Evolutionary conservation across 495 filamentous ascomycete genomes (phyloP), one percentile per base, ranked within the genome.

Genomic region (Glonium stellatum): DNA sequence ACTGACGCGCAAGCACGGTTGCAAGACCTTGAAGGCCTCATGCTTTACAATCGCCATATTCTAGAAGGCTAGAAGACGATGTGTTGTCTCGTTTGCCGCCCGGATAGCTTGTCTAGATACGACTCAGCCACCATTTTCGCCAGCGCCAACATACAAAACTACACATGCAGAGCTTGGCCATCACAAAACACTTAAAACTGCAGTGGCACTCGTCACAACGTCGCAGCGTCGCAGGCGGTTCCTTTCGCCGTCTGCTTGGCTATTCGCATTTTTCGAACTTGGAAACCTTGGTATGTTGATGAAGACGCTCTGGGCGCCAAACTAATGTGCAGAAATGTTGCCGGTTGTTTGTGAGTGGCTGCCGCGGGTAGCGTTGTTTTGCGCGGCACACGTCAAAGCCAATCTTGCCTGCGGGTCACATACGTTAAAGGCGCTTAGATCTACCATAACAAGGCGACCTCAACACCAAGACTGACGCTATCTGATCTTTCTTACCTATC

Each of bases 11-110:
- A 44, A 44, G 39, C 39, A 31, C 27, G 27, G 27, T 31, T 31
- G 27, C 39, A 11, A 18, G 18, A 44, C 18, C 18, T 44, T 11
- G 3, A 44, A 44, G 12, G 39, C 12, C 39, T 44, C 18, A 15
- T 44, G 39, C 39, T 44, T 44, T 44, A 18, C 4, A 44, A 44
- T 44, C 39, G 12, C 13, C 1, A 15, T 44, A 11, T 44, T 44
- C 39, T 44, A 11, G 39, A 44, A 44, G 12, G 10, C 6, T 8
- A 25, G 21, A 18, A 2, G 19, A 25, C 25, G 19, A 51, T 25
- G 11, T 22, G 48, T 25, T 51, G 48, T 51, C 25, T 51, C 25
- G 48, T 25, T 51, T 51, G 48, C 48, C 48, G 48, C 48, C 48
- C 21, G 21, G 18, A 9, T 25, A 31, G 13, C 25, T 15, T 31